A percentile compares a stretch with the other conserved stretches of the same genome.
These are phyloP conservation scores for Pisolithus tinctorius DNA, from an alignment of 768 basidiomycete genomes.

Conservation along the genomic window DNA sequence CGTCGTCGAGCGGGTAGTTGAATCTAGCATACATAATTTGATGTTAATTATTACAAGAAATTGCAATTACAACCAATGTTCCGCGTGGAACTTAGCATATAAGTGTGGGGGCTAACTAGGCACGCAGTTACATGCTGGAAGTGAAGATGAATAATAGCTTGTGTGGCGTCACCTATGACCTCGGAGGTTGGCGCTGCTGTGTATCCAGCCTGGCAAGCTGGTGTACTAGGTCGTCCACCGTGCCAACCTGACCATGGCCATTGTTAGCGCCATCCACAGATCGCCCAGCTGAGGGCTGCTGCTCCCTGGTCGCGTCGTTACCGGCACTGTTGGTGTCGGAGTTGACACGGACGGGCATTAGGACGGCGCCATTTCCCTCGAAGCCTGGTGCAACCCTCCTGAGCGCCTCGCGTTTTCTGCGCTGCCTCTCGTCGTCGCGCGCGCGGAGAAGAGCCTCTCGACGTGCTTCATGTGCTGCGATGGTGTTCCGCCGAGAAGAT, in stretches of 20 bases:
- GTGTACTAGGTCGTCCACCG: constrained; percentile 81
- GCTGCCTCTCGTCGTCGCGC: constrained; percentile 74
- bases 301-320: constrained; percentile 3
- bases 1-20: constrained; percentile 6
- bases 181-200: neutral
- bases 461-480: constrained; percentile 57
- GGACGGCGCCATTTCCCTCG: constrained; percentile 53
- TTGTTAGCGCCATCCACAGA: neutral
- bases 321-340: constrained; percentile 5
- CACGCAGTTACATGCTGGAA: neutral
- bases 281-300: no score
- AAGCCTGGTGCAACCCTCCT: constrained; percentile 81
- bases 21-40: neutral
- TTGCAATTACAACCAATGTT: neutral
- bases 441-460: constrained; percentile 65
- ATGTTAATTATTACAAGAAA: neutral
- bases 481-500: constrained; percentile 60
- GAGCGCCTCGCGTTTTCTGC: constrained; percentile 55
- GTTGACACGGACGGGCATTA: constrained; percentile 25
- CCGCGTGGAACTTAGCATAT: neutral
- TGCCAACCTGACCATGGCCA: constrained; percentile 34
- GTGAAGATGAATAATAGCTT: no score
- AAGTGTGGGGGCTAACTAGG: no score
- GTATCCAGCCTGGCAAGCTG: constrained; percentile 64
- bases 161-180: neutral